Evolutionary conservation across 345 rosid species (phyloP).

Genomic region (Gossypium anomalum): DNA sequence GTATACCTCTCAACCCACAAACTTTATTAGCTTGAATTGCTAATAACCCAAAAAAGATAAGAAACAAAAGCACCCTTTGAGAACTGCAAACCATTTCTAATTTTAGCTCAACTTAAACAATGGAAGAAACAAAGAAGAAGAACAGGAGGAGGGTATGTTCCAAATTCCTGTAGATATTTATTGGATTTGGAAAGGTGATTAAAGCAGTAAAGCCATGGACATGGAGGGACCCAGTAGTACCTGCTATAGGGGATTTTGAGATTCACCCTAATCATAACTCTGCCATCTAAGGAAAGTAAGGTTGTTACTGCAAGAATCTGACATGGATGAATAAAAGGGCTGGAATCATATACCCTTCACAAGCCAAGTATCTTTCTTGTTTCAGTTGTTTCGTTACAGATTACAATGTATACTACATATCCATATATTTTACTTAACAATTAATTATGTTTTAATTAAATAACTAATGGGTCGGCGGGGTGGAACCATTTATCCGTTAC

Average conservation of each 20-base stretch:
- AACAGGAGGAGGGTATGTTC: conserved; percentile 29
- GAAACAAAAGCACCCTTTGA: conserved; percentile 41
- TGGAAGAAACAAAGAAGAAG: conserved; percentile 31
- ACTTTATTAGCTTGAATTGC: conserved; percentile 11
- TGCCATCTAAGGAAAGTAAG: conserved; percentile 57
- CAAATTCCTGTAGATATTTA: conserved; percentile 50
- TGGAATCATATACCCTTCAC: conserved; percentile 45
- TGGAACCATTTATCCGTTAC: too few relatives aligned
- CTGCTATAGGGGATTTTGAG: conserved; percentile 35
- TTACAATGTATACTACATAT: too few relatives aligned
- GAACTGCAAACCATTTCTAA: conserved; percentile 36
- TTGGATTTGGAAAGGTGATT: conserved; percentile 40
- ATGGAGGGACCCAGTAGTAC: conserved; percentile 45
- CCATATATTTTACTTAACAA: too few relatives aligned
- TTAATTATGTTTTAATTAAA: too few relatives aligned
- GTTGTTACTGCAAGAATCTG: conserved; percentile 69
- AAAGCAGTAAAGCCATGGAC: conserved; percentile 54
- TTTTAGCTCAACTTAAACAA: conserved; percentile 4
- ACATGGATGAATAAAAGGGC: conserved; percentile 50
- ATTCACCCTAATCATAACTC: conserved; percentile 46
- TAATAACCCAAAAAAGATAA: conserved; percentile 25
- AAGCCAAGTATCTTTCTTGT: conserved; percentile 69
- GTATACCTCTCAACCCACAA: conserved; percentile 34
- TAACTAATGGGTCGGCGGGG: too few relatives aligned
- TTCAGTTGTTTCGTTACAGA: too few relatives aligned